Conservation (phyloP, 2,329 filamentous ascomycete species). For the Claviceps fusiformis region DNA sequence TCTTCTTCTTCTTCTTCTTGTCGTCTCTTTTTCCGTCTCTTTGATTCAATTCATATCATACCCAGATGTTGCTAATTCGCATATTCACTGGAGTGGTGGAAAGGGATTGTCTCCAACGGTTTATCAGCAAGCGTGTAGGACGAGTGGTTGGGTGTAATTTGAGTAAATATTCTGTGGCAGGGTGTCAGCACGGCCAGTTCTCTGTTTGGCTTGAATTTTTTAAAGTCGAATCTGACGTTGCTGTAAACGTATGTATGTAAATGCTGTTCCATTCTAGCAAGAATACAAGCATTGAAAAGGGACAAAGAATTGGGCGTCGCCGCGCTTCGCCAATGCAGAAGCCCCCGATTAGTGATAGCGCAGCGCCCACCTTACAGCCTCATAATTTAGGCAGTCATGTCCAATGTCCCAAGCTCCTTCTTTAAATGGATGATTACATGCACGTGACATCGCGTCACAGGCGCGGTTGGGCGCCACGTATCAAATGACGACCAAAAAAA, state of each 20-base stretch:
- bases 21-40: background rate
- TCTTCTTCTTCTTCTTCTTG: background rate
- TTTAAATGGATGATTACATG: too few species aligned
- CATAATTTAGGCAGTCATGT: too few species aligned
- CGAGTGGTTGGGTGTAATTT: background rate
- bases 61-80: background rate
- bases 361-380: too few species aligned
- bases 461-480: constrained; percentile 8
- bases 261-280: background rate
- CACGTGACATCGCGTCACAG: constrained; percentile 19
- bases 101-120: background rate
- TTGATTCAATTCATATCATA: background rate
- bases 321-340: too few species aligned
- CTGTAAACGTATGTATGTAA: background rate
- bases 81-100: background rate
- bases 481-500: background rate
- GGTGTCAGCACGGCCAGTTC: background rate
- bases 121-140: background rate
- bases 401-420: too few species aligned
- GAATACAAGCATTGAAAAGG: background rate
- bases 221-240: background rate
- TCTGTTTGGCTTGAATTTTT: background rate
- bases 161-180: background rate
- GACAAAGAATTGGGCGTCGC: too few species aligned
- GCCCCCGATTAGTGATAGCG: too few species aligned